phyloP scores from a whole-genome alignment of 768 basidiomycete genomes.

The Calocybe indica region DNA sequence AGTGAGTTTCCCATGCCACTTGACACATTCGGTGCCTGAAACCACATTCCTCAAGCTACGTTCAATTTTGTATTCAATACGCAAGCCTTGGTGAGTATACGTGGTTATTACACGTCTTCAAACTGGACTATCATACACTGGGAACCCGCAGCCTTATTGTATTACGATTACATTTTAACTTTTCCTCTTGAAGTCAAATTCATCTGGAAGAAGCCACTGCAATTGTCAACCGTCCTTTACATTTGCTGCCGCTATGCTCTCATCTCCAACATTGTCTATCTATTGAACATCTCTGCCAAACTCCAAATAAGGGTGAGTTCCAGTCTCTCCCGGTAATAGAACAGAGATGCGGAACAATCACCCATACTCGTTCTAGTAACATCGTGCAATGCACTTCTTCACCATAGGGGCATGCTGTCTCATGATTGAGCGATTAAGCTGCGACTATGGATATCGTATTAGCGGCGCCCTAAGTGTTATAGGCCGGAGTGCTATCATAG shows the following conservation, averaged over 20 bases:
- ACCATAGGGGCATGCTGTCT: constrained; percentile 1
- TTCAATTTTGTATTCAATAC: no score
- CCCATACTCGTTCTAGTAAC: background rate
- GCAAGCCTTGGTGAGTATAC: no score
- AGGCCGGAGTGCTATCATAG: constrained; percentile 20
- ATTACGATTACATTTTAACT: constrained; percentile 21
- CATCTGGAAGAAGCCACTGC: constrained; percentile 20
- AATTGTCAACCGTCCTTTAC: constrained; percentile 21
- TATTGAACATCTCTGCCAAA: constrained; percentile 16
- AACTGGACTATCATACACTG: no score
- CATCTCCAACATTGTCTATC: constrained; percentile 19
- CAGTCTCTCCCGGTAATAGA: background rate
- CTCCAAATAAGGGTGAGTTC: constrained; percentile 8
- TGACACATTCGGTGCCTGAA: no score
- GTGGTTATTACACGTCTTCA: no score
- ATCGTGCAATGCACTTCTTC: background rate
- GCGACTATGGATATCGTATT: constrained; percentile 19
- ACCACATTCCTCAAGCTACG: no score
- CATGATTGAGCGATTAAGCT: constrained; percentile 11
- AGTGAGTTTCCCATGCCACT: no score
- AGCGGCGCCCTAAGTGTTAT: constrained; percentile 22
- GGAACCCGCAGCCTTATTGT: constrained; percentile 12
- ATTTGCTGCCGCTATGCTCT: constrained; percentile 21
- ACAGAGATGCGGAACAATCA: background rate
- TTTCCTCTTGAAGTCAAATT: constrained; percentile 17